phyloP scores from a whole-genome alignment of 106 monocot species.

The Dendrobium nobile region DNA sequence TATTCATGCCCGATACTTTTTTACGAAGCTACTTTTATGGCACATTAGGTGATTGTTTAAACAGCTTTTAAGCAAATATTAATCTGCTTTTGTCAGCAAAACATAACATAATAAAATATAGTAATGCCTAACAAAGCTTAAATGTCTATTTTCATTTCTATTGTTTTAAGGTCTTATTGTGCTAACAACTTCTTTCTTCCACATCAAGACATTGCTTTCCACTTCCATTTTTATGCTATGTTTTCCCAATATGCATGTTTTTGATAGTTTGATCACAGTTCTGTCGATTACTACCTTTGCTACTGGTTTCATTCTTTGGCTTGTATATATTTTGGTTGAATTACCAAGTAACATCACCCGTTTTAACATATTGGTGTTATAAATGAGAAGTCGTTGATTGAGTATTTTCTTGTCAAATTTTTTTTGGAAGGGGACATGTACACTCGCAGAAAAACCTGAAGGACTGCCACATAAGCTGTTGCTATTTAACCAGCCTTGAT shows the following conservation, averaged over 20 bases:
- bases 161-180: neutral
- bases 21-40: neutral
- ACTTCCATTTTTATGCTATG: neutral
- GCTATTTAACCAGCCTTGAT: neutral
- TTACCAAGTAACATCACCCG: neutral
- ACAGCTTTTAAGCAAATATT: neutral
- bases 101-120: neutral
- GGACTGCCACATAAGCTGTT: neutral
- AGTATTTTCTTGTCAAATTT: neutral
- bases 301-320: neutral
- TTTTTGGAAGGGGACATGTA: neutral
- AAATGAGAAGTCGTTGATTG: neutral
- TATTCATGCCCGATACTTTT: neutral
- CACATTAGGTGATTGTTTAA: neutral
- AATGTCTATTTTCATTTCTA: neutral
- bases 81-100: neutral
- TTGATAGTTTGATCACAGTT: neutral
- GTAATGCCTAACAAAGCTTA: neutral
- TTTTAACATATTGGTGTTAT: neutral
- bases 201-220: neutral
- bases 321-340: neutral
- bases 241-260: neutral
- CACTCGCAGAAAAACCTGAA: too few species aligned
- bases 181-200: neutral
- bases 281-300: neutral